Evolutionary conservation across 2,329 filamentous ascomycete genomes (phyloP).

Genomic region (Penicillium sp.): DNA sequence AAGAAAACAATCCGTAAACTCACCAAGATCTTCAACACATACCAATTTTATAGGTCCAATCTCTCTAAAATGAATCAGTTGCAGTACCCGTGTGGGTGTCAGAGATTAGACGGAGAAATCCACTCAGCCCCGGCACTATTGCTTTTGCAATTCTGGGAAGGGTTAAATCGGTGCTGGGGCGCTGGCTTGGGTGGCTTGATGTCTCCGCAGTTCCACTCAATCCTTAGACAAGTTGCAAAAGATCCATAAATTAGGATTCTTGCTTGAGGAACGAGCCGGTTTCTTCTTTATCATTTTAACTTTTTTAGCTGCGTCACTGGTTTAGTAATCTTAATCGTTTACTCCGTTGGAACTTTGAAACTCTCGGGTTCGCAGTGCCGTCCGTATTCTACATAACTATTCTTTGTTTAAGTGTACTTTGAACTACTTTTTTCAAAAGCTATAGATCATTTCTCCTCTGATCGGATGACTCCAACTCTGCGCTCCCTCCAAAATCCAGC

Average conservation of each 20-base stretch:
- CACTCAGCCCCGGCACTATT: not conserved
- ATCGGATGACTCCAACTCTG: constrained; percentile 15
- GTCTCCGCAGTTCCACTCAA: constrained; percentile 6
- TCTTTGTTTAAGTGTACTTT: not conserved
- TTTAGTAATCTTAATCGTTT: not conserved
- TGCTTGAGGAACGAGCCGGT: not conserved
- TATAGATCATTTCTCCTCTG: not conserved
- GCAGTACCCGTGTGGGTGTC: not conserved
- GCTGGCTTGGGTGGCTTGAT: constrained; percentile 1
- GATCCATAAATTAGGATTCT: not conserved
- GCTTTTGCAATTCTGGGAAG: constrained; percentile 8
- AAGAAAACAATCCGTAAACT: not conserved
- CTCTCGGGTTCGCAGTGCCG: not conserved
- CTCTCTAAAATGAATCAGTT: not conserved
- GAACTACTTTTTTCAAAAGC: not conserved
- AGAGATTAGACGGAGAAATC: constrained; percentile 2
- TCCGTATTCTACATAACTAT: too few relatives aligned
- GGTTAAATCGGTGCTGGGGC: constrained; percentile 2
- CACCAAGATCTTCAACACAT: not conserved
- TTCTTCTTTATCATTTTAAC: not conserved
- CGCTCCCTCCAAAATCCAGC: constrained; percentile 4
- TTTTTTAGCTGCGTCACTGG: not conserved
- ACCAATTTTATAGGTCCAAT: not conserved
- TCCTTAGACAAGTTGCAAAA: not conserved
- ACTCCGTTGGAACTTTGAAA: not conserved